Percentiles rank a stretch among this genome's conserved stretches.
Conservation (phyloP, 257 asterid genomes). For the Ilex asprella region DNA sequence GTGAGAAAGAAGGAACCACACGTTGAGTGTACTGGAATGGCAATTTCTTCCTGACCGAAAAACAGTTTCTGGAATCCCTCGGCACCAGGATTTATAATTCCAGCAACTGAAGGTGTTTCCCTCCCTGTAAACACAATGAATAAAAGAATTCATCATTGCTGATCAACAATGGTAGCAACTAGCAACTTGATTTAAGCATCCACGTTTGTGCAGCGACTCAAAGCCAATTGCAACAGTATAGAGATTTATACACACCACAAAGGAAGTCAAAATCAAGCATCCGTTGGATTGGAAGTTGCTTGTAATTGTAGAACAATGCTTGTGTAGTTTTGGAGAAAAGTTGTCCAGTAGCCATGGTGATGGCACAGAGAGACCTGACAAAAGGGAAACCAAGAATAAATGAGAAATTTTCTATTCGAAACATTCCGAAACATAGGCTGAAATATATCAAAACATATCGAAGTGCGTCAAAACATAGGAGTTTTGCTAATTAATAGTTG, state of each 20-base stretch:
- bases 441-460: neutral
- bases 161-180: slow-evolving; percentile 6
- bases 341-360: slow-evolving; percentile 86
- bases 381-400: slow-evolving; percentile 19
- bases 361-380: slow-evolving; percentile 28
- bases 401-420: neutral
- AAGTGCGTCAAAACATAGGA: too few relatives aligned
- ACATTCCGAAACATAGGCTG: neutral
- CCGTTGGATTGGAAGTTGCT: slow-evolving; percentile 96
- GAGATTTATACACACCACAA: slow-evolving; percentile 48
- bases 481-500: too few relatives aligned
- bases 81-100: slow-evolving; percentile 96
- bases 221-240: neutral
- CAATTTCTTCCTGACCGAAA: slow-evolving; percentile 96
- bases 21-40: slow-evolving; percentile 96
- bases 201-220: neutral
- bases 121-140: slow-evolving; percentile 48
- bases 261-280: slow-evolving; percentile 99
- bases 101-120: slow-evolving; percentile 98
- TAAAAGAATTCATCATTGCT: slow-evolving; percentile 6
- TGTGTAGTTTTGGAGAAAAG: slow-evolving; percentile 89
- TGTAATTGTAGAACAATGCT: slow-evolving; percentile 85
- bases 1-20: slow-evolving; percentile 25
- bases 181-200: neutral
- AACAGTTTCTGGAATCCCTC: slow-evolving; percentile 98